Base-by-base conservation (phyloP, 352 stramenopile genomes). In the Globisporangium ultimum region DNA sequence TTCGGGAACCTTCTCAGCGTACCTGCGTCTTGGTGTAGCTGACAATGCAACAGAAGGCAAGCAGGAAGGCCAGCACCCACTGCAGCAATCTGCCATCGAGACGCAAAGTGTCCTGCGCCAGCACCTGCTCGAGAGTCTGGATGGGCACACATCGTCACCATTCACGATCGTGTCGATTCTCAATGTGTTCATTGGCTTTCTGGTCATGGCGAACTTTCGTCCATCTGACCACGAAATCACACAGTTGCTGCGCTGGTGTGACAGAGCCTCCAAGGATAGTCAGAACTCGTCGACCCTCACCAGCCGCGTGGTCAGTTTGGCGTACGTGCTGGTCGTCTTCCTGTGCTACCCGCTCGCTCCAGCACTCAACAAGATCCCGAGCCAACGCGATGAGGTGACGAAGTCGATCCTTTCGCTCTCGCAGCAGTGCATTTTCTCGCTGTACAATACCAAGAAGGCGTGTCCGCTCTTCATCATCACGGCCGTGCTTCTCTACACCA, bases 401-500 rank as follows among this genome's bases (percentile, higher is more conserved):
- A 87, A 85, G 53, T 47, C 61, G 1, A 67, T 80, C 2, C 64
- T 84, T 15, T 66, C 68, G 36, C 62, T 88, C n/a, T 78, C 80
- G 14, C 78, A 89, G 61, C 78, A 89, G 69, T 73, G 71, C 20
- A 59, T 88, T 8, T 71, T 75, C 28, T 69, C 76, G 22, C 53
- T 88, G 14, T 89, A 87, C 64, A 78, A 68, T 58, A 62, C 70
- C 45, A 74, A 78, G 53, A 61, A 64, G 0, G 70, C 72, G 17
- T 76, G 80, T 18, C 76, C 80, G 45, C 68, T 88, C 12, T 80
- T 89, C 12, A 72, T 89, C 0, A 68, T 89, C 15, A 84, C 75
- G 18, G 74, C 80, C 0, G 78, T 89, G 42, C 60, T 88, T 17
- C 76, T 89, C 48, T 89, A 88, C 64, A 89, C 80, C 14, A 88